Evolutionary conservation across 805 yeast species (phyloP), one percentile per base, ranked within the genome.

Genomic region (Pachysolen tannophilus): DNA sequence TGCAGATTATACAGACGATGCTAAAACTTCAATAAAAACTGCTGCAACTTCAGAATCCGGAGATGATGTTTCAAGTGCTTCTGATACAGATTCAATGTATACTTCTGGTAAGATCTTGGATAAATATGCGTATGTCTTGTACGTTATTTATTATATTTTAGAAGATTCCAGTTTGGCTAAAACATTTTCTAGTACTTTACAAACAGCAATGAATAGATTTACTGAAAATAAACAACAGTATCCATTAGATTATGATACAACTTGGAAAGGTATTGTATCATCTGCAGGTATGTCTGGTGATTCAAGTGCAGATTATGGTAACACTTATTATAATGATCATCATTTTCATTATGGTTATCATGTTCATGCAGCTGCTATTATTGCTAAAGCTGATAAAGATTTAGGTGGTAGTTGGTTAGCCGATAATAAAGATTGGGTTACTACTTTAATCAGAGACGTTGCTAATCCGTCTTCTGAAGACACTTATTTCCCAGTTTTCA

Each of bases 71-170:
- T 52, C 53, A 5, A 65, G 63, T 6, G 65, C 69, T 60, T 64
- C 75, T 14, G 56, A 77, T 47, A 54, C 72, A 16, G 80, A 82
- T 42, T 82, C 94, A 2, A 84, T 84, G 79, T 87, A 87, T 57
- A 75, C 80, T 20, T 70, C 90, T 9, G 97, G 97, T n/a, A 88
- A 88, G 57, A 66, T 75, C 28, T 62, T 86, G 41, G 94, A 86
- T 46, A 88, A 87, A 60, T 88, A 79, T 60, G 95, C 96, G 0
- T 80, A 83, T 69, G 69, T 88, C 26, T 63, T 85, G 15, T 80
- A 80, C 42, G 84, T 79, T 8, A 68, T 81, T 32, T 72, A 78
- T 38, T 78, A 69, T 43, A 69, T 87, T 16, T 55, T 87, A 35
- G 50, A 71, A 19, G 82, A 86, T 48, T 52, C 61, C 0, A 55